Conservation (phyloP, 345 rosid species). For the Linum trigynum region DNA sequence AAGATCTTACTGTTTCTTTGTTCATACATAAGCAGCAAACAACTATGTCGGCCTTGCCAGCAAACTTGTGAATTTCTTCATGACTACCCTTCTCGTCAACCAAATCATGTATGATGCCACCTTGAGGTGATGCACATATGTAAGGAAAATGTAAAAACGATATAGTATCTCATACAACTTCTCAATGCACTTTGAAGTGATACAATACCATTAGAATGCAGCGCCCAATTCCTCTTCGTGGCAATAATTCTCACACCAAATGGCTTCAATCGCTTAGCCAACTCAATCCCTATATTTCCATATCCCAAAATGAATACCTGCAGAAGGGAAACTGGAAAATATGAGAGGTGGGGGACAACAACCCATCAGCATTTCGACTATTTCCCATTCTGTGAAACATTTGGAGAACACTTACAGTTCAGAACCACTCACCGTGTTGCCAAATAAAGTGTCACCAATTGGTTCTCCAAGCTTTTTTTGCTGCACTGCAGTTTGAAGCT, state of each 20-base stretch:
- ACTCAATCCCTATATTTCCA: constrained; percentile 76
- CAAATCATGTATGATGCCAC: constrained; percentile 24
- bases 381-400: background rate
- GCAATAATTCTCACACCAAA: constrained; percentile 81
- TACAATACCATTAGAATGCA: constrained; percentile 31
- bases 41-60: constrained; percentile 59
- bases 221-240: constrained; percentile 69
- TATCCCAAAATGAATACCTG: constrained; percentile 85
- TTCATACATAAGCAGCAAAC: constrained; percentile 63
- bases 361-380: no score
- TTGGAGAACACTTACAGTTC: background rate
- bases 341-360: background rate
- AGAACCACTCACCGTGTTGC: constrained; percentile 62
- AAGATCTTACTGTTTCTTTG: constrained; percentile 54
- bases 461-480: constrained; percentile 74
- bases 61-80: constrained; percentile 58
- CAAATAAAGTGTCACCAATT: constrained; percentile 56
- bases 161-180: background rate
- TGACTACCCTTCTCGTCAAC: constrained; percentile 82
- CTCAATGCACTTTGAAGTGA: constrained; percentile 3
- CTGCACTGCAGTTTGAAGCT: constrained; percentile 48
- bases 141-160: background rate
- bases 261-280: constrained; percentile 73
- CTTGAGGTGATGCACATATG: constrained; percentile 9
- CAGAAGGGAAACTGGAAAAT: constrained; percentile 1